Percentiles rank a stretch among this genome's conserved stretches.
Evolutionary conservation across 345 rosid genomes (phyloP).

Genomic region (Murraya paniculata): DNA sequence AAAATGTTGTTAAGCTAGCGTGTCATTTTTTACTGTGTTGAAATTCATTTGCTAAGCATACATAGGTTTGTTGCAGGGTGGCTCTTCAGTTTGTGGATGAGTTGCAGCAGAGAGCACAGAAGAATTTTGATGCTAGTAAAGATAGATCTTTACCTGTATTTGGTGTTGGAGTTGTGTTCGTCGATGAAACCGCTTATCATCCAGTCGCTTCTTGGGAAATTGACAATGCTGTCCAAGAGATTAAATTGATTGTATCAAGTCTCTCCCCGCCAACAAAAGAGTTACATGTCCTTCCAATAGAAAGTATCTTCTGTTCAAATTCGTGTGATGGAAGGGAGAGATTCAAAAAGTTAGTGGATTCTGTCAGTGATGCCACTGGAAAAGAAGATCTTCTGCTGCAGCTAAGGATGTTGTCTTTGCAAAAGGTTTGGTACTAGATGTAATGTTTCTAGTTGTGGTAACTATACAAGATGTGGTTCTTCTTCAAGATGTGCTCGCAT

Average conservation of each 20-base stretch:
- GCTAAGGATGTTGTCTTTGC: slow-evolving; percentile 64
- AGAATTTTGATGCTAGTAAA: slow-evolving; percentile 76
- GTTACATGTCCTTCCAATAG: slow-evolving; percentile 60
- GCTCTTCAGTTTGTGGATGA: slow-evolving; percentile 83
- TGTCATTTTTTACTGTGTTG: background rate
- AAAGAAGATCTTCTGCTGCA: slow-evolving; percentile 78
- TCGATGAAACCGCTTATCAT: slow-evolving; percentile 57
- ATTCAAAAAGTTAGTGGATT: slow-evolving; percentile 47
- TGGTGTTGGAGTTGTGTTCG: slow-evolving; percentile 83
- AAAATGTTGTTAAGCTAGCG: background rate
- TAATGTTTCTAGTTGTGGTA: background rate
- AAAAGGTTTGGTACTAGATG: slow-evolving; percentile 50
- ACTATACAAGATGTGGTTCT: background rate
- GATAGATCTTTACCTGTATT: slow-evolving; percentile 82
- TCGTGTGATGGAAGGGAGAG: slow-evolving; percentile 43
- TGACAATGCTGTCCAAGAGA: slow-evolving; percentile 38
- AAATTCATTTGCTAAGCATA: background rate
- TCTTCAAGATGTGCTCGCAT: background rate
- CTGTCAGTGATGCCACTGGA: slow-evolving; percentile 66
- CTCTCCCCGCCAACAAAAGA: slow-evolving; percentile 63
- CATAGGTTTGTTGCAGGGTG: slow-evolving; percentile 42
- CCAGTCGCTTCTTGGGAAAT: slow-evolving; percentile 28
- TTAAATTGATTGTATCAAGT: slow-evolving; percentile 41
- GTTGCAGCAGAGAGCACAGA: slow-evolving; percentile 74
- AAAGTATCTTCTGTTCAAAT: slow-evolving; percentile 47